Percentiles rank a stretch among this genome's conserved stretches.
Evolutionary conservation across 2,329 filamentous ascomycete genomes (phyloP).

Genomic region (Tolypocladium nubicola): DNA sequence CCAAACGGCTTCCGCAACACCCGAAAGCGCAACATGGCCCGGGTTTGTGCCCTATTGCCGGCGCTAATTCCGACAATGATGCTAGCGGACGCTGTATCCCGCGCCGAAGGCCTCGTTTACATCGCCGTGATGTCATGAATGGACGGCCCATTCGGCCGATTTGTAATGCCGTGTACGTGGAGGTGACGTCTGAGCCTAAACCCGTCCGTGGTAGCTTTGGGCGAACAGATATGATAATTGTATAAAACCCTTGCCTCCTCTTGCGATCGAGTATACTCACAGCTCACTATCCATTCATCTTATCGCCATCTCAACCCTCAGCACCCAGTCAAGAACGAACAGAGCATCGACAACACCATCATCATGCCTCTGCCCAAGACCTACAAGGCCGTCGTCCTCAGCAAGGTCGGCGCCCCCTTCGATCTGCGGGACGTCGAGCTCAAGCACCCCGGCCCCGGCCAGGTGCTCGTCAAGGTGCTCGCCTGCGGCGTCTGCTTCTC

Average conservation of each 20-base stretch:
- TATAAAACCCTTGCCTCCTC: neutral
- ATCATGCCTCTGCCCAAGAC: constrained; percentile 44
- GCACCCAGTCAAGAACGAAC: too few species aligned
- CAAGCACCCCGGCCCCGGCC: constrained; percentile 39
- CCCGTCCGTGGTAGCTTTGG: neutral
- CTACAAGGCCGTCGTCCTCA: constrained; percentile 56
- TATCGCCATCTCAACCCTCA: neutral
- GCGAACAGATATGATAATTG: neutral
- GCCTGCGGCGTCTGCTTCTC: constrained; percentile 65
- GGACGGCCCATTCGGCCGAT: too few species aligned
- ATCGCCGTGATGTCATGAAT: neutral
- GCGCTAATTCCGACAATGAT: neutral
- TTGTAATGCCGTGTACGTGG: neutral
- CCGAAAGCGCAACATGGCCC: neutral
- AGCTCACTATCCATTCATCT: neutral
- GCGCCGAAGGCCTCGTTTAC: neutral
- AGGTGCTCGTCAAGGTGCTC: constrained; percentile 60
- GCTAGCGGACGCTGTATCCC: neutral
- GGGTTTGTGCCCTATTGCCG: neutral
- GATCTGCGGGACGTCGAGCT: constrained; percentile 50
- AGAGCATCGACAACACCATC: neutral
- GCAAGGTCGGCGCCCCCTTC: constrained; percentile 39
- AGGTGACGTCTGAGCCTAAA: neutral
- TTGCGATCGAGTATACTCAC: neutral
- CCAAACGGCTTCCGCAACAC: neutral